Evolutionary conservation across 2,329 filamentous ascomycete genomes (phyloP).

Genomic region (Ceratocystis ficicola): DNA sequence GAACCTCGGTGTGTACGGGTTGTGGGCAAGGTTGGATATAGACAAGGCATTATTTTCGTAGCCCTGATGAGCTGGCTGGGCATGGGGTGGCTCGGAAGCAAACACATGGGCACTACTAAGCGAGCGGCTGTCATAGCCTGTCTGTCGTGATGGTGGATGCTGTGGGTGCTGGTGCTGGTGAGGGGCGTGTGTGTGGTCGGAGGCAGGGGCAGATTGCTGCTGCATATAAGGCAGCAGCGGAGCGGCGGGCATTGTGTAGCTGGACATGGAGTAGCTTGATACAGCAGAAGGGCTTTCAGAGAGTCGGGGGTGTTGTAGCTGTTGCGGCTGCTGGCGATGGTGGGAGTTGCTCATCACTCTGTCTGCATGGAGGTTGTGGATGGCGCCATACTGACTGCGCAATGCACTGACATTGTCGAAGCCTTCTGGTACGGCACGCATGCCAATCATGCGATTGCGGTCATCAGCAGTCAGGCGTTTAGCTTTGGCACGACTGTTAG

Average conservation of each 20-base stretch:
- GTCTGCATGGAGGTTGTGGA: constrained; percentile 25
- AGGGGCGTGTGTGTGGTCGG: neutral
- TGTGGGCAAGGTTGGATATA: neutral
- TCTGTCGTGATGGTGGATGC: neutral
- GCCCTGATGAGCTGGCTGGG: neutral
- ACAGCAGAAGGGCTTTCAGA: neutral
- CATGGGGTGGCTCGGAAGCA: neutral
- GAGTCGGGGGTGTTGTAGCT: constrained; percentile 19
- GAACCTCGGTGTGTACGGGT: neutral
- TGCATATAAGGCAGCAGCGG: constrained; percentile 25
- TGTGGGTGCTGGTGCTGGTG: neutral
- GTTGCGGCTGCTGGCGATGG: neutral
- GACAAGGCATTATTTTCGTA: neutral
- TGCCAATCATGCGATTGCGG: constrained; percentile 58
- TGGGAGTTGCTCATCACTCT: constrained; percentile 29
- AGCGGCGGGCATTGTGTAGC: constrained; percentile 47
- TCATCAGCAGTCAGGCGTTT: constrained; percentile 60
- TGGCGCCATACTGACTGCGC: constrained; percentile 54
- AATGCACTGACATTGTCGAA: constrained; percentile 59
- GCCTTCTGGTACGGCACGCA: constrained; percentile 57
- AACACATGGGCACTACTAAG: neutral
- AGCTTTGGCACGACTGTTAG: constrained; percentile 47
- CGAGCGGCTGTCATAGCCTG: neutral
- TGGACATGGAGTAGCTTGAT: constrained; percentile 40
- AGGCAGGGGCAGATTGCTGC: neutral